These are phyloP conservation scores for Nitzschia sp. DNA, from an alignment of 108 stramenopile species.

Conservation along the genomic window DNA sequence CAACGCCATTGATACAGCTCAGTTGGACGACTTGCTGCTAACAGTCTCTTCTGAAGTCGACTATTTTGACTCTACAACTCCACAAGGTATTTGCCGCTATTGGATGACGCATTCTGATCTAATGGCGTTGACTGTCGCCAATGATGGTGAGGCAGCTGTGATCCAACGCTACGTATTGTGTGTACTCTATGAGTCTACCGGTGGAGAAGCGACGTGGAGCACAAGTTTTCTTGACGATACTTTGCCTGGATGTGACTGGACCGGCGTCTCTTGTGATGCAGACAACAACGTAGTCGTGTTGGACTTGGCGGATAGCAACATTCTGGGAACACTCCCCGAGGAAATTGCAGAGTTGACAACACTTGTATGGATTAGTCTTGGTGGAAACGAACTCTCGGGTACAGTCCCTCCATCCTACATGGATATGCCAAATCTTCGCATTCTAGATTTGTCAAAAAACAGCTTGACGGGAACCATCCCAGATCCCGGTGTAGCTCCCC, in stretches of 20 bases:
- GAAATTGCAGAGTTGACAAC: constrained; percentile 12
- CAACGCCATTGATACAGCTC: background rate
- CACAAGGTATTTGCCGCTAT: constrained; percentile 20
- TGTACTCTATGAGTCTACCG: constrained; percentile 18
- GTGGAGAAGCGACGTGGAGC: constrained; percentile 3
- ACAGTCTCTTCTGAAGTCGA: background rate
- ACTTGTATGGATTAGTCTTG: constrained; percentile 12
- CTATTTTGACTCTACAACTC: constrained; percentile 10
- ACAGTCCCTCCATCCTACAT: constrained; percentile 23
- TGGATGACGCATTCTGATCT: constrained; percentile 23
- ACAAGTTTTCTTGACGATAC: background rate
- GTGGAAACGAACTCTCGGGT: constrained; percentile 29
- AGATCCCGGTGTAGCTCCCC: background rate
- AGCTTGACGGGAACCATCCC: constrained; percentile 37
- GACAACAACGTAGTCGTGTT: background rate
- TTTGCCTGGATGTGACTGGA: constrained; percentile 30
- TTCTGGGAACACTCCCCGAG: constrained; percentile 15
- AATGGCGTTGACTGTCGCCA: background rate
- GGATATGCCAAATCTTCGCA: background rate
- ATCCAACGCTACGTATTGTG: constrained; percentile 32
- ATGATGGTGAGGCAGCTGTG: constrained; percentile 19
- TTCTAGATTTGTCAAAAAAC: constrained; percentile 24
- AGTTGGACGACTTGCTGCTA: constrained; percentile 7
- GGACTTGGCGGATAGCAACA: constrained; percentile 13
- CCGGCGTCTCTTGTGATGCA: constrained; percentile 18